Conservation (phyloP, 257 asterid genomes). For the Vinca minor region DNA sequence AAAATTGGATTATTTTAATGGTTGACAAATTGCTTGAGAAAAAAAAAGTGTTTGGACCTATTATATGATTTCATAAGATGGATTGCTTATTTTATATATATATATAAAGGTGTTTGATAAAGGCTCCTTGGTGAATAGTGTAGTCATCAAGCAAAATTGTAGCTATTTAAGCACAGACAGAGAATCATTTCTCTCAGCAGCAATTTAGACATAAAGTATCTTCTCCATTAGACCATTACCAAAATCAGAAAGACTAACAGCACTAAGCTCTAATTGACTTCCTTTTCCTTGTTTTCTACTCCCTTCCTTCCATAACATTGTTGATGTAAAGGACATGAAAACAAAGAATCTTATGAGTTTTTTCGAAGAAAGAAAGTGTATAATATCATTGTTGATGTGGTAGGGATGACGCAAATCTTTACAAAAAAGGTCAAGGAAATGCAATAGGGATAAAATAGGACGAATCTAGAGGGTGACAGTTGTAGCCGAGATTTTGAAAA, state of each 20-base stretch:
- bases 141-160: not conserved
- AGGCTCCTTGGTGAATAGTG: not conserved
- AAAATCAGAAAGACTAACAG: not conserved
- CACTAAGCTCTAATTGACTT: not conserved
- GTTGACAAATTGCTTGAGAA: too few relatives aligned
- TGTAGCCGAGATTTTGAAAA: too few relatives aligned
- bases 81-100: too few relatives aligned
- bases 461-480: constrained; percentile 2
- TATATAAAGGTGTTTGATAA: too few relatives aligned
- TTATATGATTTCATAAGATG: too few relatives aligned
- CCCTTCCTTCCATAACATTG: not conserved
- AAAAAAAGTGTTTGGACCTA: too few relatives aligned
- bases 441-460: constrained; percentile 2
- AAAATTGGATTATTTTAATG: too few relatives aligned
- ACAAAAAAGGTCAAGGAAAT: not conserved
- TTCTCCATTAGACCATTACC: too few relatives aligned
- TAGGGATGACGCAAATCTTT: constrained; percentile 22
- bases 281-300: not conserved
- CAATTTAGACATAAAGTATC: not conserved
- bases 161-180: not conserved
- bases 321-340: constrained; percentile 3
- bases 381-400: not conserved
- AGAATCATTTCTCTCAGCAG: not conserved
- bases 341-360: constrained; percentile 10
- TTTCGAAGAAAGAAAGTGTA: constrained; percentile 14